Percentiles rank a stretch among this genome's conserved stretches.
Evolutionary conservation across 768 basidiomycete species (phyloP).

Genomic region (Termitomyces sp.): DNA sequence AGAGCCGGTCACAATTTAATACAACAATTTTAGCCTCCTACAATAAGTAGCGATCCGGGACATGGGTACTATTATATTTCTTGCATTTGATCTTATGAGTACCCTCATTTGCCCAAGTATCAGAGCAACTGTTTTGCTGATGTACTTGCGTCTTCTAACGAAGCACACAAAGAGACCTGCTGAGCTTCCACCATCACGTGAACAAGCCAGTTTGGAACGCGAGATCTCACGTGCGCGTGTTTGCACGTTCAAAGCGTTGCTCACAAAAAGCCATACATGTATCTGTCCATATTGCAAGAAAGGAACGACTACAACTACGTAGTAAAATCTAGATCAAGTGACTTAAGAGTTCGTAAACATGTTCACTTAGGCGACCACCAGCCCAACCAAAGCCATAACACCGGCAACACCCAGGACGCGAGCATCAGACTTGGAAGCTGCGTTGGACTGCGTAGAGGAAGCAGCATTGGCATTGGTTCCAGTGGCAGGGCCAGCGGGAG

Average conservation of each 20-base stretch:
- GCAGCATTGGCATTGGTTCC: slow-evolving; percentile 9
- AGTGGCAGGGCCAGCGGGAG: slow-evolving; percentile 10
- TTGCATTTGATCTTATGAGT: no score
- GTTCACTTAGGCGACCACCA: slow-evolving; percentile 37
- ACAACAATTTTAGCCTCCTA: no score
- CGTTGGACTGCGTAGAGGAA: slow-evolving; percentile 17
- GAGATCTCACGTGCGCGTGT: slow-evolving; percentile 17
- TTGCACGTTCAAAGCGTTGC: neutral
- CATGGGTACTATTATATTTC: no score
- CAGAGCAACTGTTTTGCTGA: no score
- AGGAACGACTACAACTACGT: neutral
- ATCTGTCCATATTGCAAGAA: neutral
- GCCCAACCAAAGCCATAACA: slow-evolving; percentile 47
- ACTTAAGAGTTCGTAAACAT: no score
- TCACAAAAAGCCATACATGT: neutral
- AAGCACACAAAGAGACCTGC: slow-evolving; percentile 6
- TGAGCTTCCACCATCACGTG: slow-evolving; percentile 12
- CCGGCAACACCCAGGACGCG: slow-evolving; percentile 41
- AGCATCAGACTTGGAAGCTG: slow-evolving; percentile 22
- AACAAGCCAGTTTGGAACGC: slow-evolving; percentile 1
- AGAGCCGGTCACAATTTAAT: no score
- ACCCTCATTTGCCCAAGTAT: no score
- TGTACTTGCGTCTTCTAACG: slow-evolving; percentile 2
- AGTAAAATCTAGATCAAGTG: neutral
- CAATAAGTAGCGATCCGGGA: no score